Evolutionary conservation across 148 eudicot genomes (phyloP), one percentile per base, ranked within the genome.

Genomic region (Salicornia ramosissima): DNA sequence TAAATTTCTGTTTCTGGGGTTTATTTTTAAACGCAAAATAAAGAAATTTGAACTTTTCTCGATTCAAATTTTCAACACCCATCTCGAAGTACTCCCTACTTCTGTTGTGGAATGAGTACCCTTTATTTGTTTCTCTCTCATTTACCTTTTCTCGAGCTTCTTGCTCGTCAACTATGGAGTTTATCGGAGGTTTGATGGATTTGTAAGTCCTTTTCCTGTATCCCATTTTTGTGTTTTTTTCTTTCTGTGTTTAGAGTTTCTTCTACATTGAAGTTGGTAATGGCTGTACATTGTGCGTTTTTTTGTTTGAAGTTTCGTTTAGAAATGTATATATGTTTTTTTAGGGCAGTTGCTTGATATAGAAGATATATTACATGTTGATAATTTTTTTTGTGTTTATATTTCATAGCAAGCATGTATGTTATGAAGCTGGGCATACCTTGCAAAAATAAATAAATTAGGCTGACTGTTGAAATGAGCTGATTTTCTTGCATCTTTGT

Each of bases 151-250:
- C 22, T 55, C 54, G 39, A 71, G 50, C 34, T 71, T 26, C 15
- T 5, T 54, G 63, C 61, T 72, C 75, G 19, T 18, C 58, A 54
- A 10, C 76, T 14, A 73, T 73, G 76, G 76, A 30, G 75, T 43
- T 55, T 55, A 1, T 42, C 47, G 3, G 14, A 7, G 30, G 12
- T 52, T 65, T 67, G 0, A 53, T 11, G 56, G 42, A 64, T 39
- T 28, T 19, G 13, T 65, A 39, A n/a, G 29, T n/a, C 21, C 46
- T 13, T 24, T 63, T 4, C 49, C 43, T 11, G 0, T 3, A 28
- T 43, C 2, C 14, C 24, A 10, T 18, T 5, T 45, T 58, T 43
- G 18, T 36, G 40, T 3, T 36, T 36, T 36, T 3, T 36, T 8
- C 8, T 36, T 36, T 36, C 8, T 36, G 40, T 8, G n/a, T n/a